Evolutionary conservation across 2,329 filamentous ascomycete genomes (phyloP), one percentile per base, ranked within the genome.

Genomic region (Meredithiella fracta): DNA sequence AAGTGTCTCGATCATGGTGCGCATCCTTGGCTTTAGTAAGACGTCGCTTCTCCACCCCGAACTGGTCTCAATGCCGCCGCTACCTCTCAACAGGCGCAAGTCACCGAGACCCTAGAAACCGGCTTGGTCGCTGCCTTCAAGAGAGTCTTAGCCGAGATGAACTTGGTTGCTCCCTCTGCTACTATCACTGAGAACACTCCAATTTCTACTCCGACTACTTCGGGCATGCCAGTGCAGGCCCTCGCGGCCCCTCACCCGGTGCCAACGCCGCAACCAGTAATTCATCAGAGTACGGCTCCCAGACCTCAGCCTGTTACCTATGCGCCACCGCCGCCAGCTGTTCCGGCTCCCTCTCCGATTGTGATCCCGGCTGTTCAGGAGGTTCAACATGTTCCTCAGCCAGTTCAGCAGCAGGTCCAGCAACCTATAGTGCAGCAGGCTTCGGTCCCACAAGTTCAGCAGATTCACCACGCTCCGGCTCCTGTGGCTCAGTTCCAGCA

Each of bases 1-100:
- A 34, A 66, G 74, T 0, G 63, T 77, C 31, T 76, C 73, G 1
- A 73, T 74, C 11, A 73, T 76, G 50, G 71, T 76, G 59, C 72
- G 73, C 22, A 72, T 73, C 1, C 65, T 77, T 5, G 74, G 73
- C 2, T 67, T 77, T 17, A 69, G 72, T 2, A 67, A 71, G 34
- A 67, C 67, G 3, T 75, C 70, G 59, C 69, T 71, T 25, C 64
- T 70, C 20, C 64, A 67, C 66, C 65, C 3, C 61, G 63, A 3
- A 63, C 60, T 3, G 67, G 68, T 47, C 65, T 64, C n/a, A 64
- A 69, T 55, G 25, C 52, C n/a, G 51, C 50, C 6, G 56, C 63
- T 15, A 59, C 62, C 22, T 62, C 60, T 5, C 64, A 64, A 34
- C 55, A 57, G 22, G 51, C 59, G 14, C 49, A 53, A 3, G 67